Evolutionary conservation across 2,329 filamentous ascomycete genomes (phyloP).

Genomic region (Penicillium digitatum): DNA sequence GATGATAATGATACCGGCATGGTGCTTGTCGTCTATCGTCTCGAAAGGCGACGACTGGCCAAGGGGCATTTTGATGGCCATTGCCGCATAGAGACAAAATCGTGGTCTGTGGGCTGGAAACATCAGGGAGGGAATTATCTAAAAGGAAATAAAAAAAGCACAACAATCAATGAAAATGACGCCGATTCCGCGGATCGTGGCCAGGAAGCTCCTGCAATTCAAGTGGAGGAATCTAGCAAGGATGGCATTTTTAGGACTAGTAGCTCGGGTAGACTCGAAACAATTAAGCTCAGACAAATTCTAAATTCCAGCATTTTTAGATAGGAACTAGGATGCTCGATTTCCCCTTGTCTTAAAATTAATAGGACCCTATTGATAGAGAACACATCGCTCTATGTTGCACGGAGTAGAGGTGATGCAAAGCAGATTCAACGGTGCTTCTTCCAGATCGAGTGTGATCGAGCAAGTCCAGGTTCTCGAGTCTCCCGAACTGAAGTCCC

Average conservation of each 20-base stretch:
- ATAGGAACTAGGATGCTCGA: not conserved
- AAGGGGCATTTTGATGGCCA: conserved; percentile 13
- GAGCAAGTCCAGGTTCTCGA: not conserved
- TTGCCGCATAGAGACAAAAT: not conserved
- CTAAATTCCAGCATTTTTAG: not conserved
- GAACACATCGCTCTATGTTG: not conserved
- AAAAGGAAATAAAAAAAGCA: not conserved
- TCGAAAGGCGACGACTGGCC: conserved; percentile 23
- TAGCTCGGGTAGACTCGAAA: not conserved
- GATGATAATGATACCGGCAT: conserved; percentile 32
- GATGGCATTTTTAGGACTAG: not conserved
- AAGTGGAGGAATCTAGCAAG: not conserved
- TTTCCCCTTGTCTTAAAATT: too few species aligned
- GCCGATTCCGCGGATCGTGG: not conserved
- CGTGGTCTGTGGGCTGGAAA: not conserved
- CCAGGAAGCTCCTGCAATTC: not conserved
- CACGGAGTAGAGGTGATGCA: not conserved
- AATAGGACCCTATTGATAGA: not conserved
- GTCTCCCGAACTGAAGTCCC: not conserved
- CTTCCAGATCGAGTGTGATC: not conserved
- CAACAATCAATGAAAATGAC: not conserved
- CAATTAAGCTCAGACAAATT: not conserved
- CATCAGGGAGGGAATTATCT: not conserved
- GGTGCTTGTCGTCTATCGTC: conserved; percentile 27
- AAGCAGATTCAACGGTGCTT: not conserved